These are phyloP conservation scores for Dryas octopetala DNA, from an alignment of 306 rosid genomes.

Conservation along the genomic window DNA sequence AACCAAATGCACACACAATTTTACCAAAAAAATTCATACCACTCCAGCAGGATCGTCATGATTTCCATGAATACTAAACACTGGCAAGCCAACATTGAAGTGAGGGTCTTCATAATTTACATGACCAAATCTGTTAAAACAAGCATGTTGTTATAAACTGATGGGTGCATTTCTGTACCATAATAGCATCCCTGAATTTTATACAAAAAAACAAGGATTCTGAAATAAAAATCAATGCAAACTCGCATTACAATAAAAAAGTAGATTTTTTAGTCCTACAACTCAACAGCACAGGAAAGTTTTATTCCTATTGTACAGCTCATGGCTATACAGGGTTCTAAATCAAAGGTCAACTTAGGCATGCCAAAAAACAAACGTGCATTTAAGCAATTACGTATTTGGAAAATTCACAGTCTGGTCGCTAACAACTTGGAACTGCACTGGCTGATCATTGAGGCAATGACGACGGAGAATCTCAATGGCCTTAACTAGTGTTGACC, in stretches of 20 bases:
- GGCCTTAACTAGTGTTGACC: slow-evolving; percentile 81
- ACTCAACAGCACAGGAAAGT: not conserved
- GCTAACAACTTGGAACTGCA: slow-evolving; percentile 94
- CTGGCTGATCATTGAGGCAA: slow-evolving; percentile 80
- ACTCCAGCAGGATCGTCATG: slow-evolving; percentile 99
- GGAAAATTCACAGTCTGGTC: slow-evolving; percentile 91
- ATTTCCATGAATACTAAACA: slow-evolving; percentile 95
- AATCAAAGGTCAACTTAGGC: not conserved
- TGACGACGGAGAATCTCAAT: slow-evolving; percentile 88
- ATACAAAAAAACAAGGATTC: not conserved
- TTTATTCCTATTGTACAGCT: not conserved
- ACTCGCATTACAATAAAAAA: not conserved
- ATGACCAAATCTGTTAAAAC: slow-evolving; percentile 76
- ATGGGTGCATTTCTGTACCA: not conserved
- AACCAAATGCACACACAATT: not conserved
- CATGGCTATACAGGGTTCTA: not conserved
- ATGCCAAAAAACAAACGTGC: slow-evolving; percentile 2
- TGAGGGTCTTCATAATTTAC: slow-evolving; percentile 98
- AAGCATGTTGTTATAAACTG: slow-evolving; percentile 2
- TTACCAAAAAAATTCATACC: slow-evolving; percentile 51
- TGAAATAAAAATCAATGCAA: not conserved
- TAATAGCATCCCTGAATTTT: not conserved
- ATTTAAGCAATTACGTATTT: slow-evolving; percentile 46
- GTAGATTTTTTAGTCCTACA: not conserved
- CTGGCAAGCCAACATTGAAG: slow-evolving; percentile 95